Evolutionary conservation across 495 filamentous ascomycete species (phyloP).

Genomic region (Elaphomyces granulatus): DNA sequence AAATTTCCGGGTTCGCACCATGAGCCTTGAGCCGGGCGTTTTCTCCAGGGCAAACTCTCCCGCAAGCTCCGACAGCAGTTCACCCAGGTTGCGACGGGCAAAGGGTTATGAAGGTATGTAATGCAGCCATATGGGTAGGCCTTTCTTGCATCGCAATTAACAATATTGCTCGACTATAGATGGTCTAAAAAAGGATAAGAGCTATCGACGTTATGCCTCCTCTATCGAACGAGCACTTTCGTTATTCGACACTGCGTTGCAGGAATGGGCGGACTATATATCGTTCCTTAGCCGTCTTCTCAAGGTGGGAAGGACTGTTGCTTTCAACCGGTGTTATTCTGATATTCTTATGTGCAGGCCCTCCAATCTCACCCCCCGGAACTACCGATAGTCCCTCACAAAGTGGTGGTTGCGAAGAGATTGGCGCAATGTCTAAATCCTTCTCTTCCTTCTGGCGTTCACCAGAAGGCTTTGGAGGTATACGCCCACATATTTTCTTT

Average conservation of each 20-base stretch:
- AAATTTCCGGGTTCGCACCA: slow-evolving; percentile 30
- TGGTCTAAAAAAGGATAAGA: slow-evolving; percentile 67
- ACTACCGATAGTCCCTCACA: slow-evolving; percentile 62
- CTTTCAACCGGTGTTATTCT: neutral
- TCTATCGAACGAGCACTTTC: slow-evolving; percentile 77
- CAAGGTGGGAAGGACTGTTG: slow-evolving; percentile 44
- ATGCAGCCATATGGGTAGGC: neutral
- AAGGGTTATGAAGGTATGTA: slow-evolving; percentile 38
- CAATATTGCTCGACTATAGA: slow-evolving; percentile 32
- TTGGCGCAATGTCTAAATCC: slow-evolving; percentile 93
- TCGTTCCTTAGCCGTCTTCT: slow-evolving; percentile 84
- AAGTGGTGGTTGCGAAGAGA: slow-evolving; percentile 70
- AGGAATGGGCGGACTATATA: slow-evolving; percentile 99
- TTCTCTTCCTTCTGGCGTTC: slow-evolving; percentile 86
- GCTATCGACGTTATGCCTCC: slow-evolving; percentile 79
- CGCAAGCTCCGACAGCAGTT: slow-evolving; percentile 61
- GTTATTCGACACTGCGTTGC: slow-evolving; percentile 80
- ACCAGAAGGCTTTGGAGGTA: slow-evolving; percentile 93
- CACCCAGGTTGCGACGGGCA: slow-evolving; percentile 44
- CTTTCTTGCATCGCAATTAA: neutral
- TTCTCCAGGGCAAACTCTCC: slow-evolving; percentile 57
- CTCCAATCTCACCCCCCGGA: slow-evolving; percentile 72
- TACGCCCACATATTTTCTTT: slow-evolving; percentile 69
- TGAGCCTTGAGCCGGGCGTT: slow-evolving; percentile 56
- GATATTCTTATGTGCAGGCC: slow-evolving; percentile 39